phyloP scores from a whole-genome alignment of 2,329 filamentous ascomycete genomes.

The Microdochium bolleyi region DNA sequence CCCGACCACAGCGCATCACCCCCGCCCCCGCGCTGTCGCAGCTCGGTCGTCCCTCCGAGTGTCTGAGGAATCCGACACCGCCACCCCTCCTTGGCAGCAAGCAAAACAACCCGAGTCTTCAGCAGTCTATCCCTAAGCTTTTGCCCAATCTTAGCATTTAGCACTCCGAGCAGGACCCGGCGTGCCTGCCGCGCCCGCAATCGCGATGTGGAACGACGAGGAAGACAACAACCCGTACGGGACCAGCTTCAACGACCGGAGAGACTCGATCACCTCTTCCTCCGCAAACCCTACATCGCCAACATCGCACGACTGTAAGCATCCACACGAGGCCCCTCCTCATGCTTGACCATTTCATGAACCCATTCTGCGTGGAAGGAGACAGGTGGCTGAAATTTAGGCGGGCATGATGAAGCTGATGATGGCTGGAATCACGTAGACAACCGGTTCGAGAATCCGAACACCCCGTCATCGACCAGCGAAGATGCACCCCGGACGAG shows the following conservation, averaged over 20 bases:
- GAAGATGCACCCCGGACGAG: constrained; percentile 50
- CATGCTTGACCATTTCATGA: constrained; percentile 5
- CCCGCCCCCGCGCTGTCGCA: neutral
- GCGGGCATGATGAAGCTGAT: constrained; percentile 26
- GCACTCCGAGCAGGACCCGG: neutral
- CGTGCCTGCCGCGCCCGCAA: neutral
- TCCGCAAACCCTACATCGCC: constrained; percentile 58
- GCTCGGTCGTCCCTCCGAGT: neutral
- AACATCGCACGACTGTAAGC: constrained; percentile 46
- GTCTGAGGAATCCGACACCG: neutral
- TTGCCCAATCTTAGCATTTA: neutral
- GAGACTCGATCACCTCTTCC: constrained; percentile 70
- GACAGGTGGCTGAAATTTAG: neutral
- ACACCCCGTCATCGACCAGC: constrained; percentile 64
- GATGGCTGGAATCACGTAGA: constrained; percentile 37
- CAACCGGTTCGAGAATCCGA: constrained; percentile 54
- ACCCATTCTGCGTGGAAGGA: neutral
- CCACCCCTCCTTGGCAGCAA: neutral
- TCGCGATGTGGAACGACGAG: constrained; percentile 95
- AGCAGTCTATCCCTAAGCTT: neutral
- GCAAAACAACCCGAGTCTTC: neutral
- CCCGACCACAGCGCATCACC: neutral
- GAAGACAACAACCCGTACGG: constrained; percentile 92
- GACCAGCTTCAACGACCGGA: constrained; percentile 70
- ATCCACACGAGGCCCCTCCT: neutral